A percentile compares a stretch with the other conserved stretches of the same genome.
Evolutionary conservation across 495 filamentous ascomycete species (phyloP).

Genomic region (Talaromyces adpressus): DNA sequence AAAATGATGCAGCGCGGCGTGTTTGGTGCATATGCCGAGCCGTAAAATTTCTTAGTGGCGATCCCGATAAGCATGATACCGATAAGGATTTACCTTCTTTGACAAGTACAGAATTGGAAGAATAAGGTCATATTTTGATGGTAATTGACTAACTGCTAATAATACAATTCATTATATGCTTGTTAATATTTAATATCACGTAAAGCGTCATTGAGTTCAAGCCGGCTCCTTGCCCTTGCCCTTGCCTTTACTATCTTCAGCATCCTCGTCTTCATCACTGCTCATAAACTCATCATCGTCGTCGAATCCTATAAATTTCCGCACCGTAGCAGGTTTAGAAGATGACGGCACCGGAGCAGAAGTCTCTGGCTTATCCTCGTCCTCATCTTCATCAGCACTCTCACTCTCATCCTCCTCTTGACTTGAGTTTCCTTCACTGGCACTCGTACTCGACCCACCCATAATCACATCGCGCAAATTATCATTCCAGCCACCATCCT

Average conservation of each 20-base stretch:
- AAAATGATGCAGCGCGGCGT: not conserved
- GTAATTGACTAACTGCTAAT: not conserved
- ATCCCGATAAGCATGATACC: not conserved
- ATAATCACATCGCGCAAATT: constrained; percentile 36
- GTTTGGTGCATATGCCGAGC: constrained; percentile 1
- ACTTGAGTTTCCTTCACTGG: constrained; percentile 42
- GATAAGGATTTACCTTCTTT: not conserved
- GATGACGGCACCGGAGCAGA: constrained; percentile 21
- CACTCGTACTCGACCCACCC: constrained; percentile 40
- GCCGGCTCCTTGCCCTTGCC: not conserved
- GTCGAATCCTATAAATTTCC: constrained; percentile 76
- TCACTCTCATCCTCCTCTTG: constrained; percentile 42
- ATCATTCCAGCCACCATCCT: constrained; percentile 48
- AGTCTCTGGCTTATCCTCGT: constrained; percentile 27
- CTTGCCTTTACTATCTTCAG: constrained; percentile 23
- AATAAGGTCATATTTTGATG: not conserved
- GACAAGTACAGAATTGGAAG: not conserved
- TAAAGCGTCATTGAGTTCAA: not conserved
- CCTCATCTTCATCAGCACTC: constrained; percentile 27
- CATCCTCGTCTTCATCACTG: constrained; percentile 52
- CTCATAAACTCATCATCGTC: constrained; percentile 90
- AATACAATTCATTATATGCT: not conserved
- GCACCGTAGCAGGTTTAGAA: constrained; percentile 19
- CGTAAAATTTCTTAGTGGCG: constrained; percentile 5
- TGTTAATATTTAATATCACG: not conserved